Evolutionary conservation across 2,329 filamentous ascomycete species (phyloP), one percentile per base, ranked within the genome.

Genomic region (Diplodia corticola): DNA sequence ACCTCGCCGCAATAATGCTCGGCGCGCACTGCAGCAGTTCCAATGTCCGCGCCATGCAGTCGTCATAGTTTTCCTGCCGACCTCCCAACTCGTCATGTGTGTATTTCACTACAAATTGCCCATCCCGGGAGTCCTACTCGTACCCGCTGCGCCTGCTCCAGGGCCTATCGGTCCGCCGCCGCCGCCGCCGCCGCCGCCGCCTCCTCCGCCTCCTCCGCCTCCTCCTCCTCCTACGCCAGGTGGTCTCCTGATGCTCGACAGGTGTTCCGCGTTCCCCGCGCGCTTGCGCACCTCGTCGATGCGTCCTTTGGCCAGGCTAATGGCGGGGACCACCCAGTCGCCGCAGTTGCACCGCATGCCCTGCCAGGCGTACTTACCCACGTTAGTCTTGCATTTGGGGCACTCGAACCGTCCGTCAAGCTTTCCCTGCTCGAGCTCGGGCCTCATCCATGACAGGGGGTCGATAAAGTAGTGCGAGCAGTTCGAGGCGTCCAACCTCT

Each of bases 311-410:
- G 92, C 89, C 68, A 98, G 82, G 68, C 91, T 94, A 76, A 99
- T 95, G 0, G 91, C 93, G 9, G 95, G 94, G 60, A 93, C 91
- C 24, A 97, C 85, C 94, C 95, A 98, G 69, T 89, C 88, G 44
- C 90, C 88, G 77, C 95, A 99, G 74, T 88, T 95, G 80, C 95
- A 99, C 76, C 88, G 89, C 84, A 97, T 90, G 15, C 95, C 95
- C 76, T 96, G 92, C 95, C 95, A 99, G 63, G 94, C 91, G 75
- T 97, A 99, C 72, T 95, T 91, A 46, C 95, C 95, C 55, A 98
- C 87, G 63, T 92, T 92, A 48, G 91, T 88, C 54, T 86, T 87
- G 77, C 95, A 99, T 73, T 89, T 90, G 10, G 95, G 94, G 73
- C 95, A 99, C 67, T 88, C 86, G 35, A 99, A 83, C 10, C 94